A percentile compares a stretch with the other conserved stretches of the same genome.
These are phyloP conservation scores for Fonsecaea monophora DNA, from an alignment of 2,329 filamentous ascomycete genomes.

Conservation along the genomic window DNA sequence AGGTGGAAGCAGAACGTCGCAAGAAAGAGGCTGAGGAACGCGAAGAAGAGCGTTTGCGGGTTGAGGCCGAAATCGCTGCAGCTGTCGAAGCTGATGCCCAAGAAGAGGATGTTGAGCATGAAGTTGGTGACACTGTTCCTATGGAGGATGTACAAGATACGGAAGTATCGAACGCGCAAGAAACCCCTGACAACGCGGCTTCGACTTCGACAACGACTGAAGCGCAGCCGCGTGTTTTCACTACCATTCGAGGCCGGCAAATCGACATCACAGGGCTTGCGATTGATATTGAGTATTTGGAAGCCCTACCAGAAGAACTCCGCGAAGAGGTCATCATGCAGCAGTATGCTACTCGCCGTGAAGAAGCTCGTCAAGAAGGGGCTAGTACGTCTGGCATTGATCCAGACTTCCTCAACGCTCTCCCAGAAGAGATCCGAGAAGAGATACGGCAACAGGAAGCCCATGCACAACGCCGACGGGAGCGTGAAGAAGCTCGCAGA, in stretches of 20 bases:
- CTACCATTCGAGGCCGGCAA: constrained; percentile 82
- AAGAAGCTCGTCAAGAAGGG: constrained; percentile 75
- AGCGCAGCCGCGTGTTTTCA: constrained; percentile 72
- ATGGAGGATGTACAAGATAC: constrained; percentile 80
- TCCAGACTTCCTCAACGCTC: constrained; percentile 86
- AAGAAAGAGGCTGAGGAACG: constrained; percentile 72
- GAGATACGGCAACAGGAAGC: constrained; percentile 92
- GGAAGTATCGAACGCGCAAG: constrained; percentile 46
- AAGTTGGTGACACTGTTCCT: constrained; percentile 51
- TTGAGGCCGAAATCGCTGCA: constrained; percentile 56
- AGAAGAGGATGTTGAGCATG: constrained; percentile 41
- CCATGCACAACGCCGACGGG: constrained; percentile 83
- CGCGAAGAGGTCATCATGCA: constrained; percentile 94
- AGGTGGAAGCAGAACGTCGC: constrained; percentile 75
- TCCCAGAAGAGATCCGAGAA: constrained; percentile 86
- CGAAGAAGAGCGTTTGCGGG: constrained; percentile 68
- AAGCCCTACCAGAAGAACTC: constrained; percentile 96
- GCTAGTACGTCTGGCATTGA: constrained; percentile 41
- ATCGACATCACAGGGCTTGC: constrained; percentile 93
- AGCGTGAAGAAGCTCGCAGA: constrained; percentile 80
- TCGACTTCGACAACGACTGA: constrained; percentile 49
- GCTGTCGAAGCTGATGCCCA: constrained; percentile 44
- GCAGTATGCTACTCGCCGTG: constrained; percentile 81
- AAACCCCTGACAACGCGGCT: constrained; percentile 43
- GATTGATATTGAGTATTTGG: constrained; percentile 92